Base-by-base conservation (phyloP, 441 rosid species). In the Bocquillonia castaneifolia region DNA sequence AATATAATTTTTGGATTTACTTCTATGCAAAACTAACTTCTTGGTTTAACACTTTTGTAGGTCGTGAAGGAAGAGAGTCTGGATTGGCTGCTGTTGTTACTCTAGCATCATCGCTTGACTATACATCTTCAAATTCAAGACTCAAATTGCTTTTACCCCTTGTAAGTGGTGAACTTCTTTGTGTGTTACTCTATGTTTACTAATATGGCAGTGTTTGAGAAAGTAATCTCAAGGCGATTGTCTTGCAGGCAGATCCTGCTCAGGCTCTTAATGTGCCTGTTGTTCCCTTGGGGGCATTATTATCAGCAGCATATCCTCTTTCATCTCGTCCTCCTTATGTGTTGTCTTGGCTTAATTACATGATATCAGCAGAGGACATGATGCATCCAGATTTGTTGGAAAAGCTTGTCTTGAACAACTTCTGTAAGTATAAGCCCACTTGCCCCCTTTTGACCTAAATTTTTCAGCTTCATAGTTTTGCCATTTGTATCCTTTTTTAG, bases 311-410 rank as follows among this genome's bases (percentile, higher is more conserved):
- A 66, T 87, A 76, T 87, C 97, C 97, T 79, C 93, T 93, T 79
- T 88, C 95, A 0, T 63, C 89, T 40, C 84, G 81, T 32, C 90
- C 98, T 73, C 97, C 96, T 50, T 90, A 85, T 67, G 88, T 82
- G 25, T 79, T 89, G 70, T 83, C 96, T 75, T 88, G 97, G 99
- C 86, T 93, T 74, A 89, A 84, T 74, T 17, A 82, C 68, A 75
- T 89, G 77, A 89, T 93, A 86, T 89, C 99, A 73, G 87, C 96
- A 62, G 78, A 89, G 55, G 95, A 89, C 83, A 93, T 93, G 99
- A 93, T 93, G 99, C 96, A 88, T 79, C 97, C 97, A 18, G 97
- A 91, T 72, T 51, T 84, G 84, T 78, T 93, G 64, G 81, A 93
- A 75, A 93, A 89, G 88, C 99, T 93, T 32, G 79, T 93, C 77